phyloP scores from a whole-genome alignment of 129 eudicot genomes.

The Daucus carota region DH1_v3.0 NC_030387.2:36364001-36364500 shows the following conservation, averaged over 20 bases:
- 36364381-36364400: background rate
- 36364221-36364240: slow-evolving; percentile 99
- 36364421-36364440: slow-evolving; percentile 84
- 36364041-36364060: slow-evolving; percentile 45
- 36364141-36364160: slow-evolving; percentile 79
- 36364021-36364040: slow-evolving; percentile 43
- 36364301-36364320: background rate
- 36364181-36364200: slow-evolving; percentile 97
- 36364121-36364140: slow-evolving; percentile 86
- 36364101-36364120: slow-evolving; percentile 88
- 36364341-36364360: background rate
- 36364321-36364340: background rate
- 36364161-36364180: slow-evolving; percentile 72
- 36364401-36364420: slow-evolving; percentile 62
- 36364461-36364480: slow-evolving; percentile 93
- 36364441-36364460: slow-evolving; percentile 74
- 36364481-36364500: slow-evolving; percentile 75
- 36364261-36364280: slow-evolving; percentile 79
- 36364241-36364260: slow-evolving; percentile 95
- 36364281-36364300: slow-evolving; percentile 2
- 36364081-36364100: slow-evolving; percentile 65
- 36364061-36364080: slow-evolving; percentile 67
- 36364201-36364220: slow-evolving; percentile 84
- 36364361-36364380: background rate
- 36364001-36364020: slow-evolving; percentile 73